phyloP scores from a whole-genome alignment of 2,329 filamentous ascomycete genomes.

The Colletotrichum sp. region DNA sequence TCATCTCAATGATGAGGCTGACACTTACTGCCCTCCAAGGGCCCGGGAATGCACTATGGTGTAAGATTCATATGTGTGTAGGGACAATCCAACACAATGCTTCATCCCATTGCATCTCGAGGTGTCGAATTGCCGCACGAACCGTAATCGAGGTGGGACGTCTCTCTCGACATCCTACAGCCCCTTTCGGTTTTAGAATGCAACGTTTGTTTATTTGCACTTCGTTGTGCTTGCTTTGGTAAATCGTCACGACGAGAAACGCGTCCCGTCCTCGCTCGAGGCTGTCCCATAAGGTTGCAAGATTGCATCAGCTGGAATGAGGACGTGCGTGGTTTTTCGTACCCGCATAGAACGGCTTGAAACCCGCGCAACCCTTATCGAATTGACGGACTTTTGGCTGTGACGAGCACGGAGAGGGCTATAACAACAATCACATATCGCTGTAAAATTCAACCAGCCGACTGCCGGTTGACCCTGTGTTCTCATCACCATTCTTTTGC shows the following conservation, averaged over 20 bases:
- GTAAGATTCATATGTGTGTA: background rate
- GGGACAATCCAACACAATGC: background rate
- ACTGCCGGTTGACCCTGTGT: background rate
- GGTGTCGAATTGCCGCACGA: background rate
- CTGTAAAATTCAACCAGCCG: background rate
- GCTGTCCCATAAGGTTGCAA: accelerated
- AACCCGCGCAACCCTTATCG: too few relatives aligned
- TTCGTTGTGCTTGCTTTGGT: background rate
- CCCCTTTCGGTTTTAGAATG: background rate
- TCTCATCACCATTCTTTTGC: background rate
- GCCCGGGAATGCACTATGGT: background rate
- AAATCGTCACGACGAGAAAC: background rate
- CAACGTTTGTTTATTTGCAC: background rate
- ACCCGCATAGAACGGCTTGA: background rate
- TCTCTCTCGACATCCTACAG: background rate
- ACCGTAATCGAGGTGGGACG: background rate
- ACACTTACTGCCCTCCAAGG: background rate
- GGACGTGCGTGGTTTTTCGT: background rate
- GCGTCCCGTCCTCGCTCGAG: background rate
- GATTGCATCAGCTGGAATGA: background rate
- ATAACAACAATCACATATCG: background rate
- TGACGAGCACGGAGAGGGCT: background rate
- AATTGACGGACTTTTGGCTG: background rate
- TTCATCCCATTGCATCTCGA: background rate
- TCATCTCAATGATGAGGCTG: background rate